phyloP scores from a whole-genome alignment of 2,329 filamentous ascomycete species.

The Cryoendolithus antarcticus region DNA sequence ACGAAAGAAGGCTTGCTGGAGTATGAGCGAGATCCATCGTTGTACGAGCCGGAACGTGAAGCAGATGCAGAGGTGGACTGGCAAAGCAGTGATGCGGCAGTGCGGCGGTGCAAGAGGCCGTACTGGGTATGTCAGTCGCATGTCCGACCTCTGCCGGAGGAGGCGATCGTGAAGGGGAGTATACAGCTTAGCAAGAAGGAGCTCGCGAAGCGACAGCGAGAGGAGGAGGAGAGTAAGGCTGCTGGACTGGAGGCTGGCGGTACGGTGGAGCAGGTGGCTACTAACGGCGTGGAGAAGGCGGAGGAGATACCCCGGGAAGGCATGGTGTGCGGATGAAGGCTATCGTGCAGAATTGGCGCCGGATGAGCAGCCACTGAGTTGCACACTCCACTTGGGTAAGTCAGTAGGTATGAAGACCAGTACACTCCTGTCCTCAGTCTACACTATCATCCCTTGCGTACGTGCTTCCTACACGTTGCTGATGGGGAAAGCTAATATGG shows the following conservation, averaged over 20 bases:
- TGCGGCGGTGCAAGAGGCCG: constrained; percentile 63
- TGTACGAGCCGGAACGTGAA: constrained; percentile 19
- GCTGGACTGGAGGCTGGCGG: constrained; percentile 1
- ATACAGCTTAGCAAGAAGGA: constrained; percentile 23
- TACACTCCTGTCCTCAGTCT: too few species aligned
- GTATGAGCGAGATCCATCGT: constrained; percentile 38
- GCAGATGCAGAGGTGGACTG: constrained; percentile 15
- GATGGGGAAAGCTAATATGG: too few species aligned
- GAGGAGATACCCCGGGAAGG: constrained; percentile 32
- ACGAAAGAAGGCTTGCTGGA: constrained; percentile 62
- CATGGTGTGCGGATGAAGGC: constrained; percentile 32
- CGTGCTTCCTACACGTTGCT: too few species aligned
- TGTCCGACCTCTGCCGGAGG: constrained; percentile 71
- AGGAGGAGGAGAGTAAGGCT: constrained; percentile 9
- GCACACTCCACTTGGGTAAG: too few species aligned
- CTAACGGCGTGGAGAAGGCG: too few species aligned
- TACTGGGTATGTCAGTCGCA: constrained; percentile 90
- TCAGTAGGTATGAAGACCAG: too few species aligned
- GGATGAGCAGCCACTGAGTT: too few species aligned
- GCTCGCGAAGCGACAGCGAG: constrained; percentile 16
- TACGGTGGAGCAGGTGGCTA: too few species aligned
- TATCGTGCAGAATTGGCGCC: too few species aligned
- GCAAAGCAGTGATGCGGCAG: constrained; percentile 40
- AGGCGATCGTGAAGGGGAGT: constrained; percentile 44
- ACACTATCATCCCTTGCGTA: too few species aligned